Evolutionary conservation across 495 filamentous ascomycete genomes (phyloP).

Genomic region (Hypoxylon cercidicola): DNA sequence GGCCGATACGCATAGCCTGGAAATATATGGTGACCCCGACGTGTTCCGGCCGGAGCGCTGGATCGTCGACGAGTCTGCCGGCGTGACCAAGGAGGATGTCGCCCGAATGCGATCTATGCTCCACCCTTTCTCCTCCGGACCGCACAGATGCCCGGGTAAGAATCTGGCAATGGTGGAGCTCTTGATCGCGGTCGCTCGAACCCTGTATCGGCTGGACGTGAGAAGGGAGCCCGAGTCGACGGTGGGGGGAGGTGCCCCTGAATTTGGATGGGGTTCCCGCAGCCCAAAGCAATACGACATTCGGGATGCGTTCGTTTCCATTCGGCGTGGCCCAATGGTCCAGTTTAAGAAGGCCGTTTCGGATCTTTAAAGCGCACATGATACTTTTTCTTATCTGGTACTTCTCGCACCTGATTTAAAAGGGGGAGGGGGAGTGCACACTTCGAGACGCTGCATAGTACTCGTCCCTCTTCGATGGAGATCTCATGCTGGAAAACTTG

Average conservation of each 20-base stretch:
- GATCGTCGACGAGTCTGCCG: constrained; percentile 51
- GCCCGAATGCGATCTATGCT: constrained; percentile 9
- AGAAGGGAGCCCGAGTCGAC: constrained; percentile 20
- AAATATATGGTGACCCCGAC: constrained; percentile 55
- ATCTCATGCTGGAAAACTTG: too few relatives aligned
- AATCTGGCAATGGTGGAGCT: constrained; percentile 46
- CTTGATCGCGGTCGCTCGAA: constrained; percentile 38
- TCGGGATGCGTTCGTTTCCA: constrained; percentile 16
- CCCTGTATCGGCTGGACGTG: constrained; percentile 23
- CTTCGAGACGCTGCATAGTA: too few relatives aligned
- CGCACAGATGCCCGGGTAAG: constrained; percentile 46
- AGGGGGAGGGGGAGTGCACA: too few relatives aligned
- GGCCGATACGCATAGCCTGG: constrained; percentile 61
- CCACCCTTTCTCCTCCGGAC: constrained; percentile 38
- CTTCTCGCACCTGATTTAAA: too few relatives aligned
- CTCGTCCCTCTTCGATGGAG: too few relatives aligned
- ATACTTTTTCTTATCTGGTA: too few relatives aligned
- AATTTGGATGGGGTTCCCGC: constrained; percentile 10
- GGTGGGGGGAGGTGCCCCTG: constrained; percentile 17
- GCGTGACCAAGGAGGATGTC: constrained; percentile 25
- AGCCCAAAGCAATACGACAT: constrained; percentile 26
- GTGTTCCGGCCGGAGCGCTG: constrained; percentile 61
- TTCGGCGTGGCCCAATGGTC: constrained; percentile 26
- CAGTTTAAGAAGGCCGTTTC: constrained; percentile 14
- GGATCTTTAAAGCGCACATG: too few relatives aligned